These are phyloP conservation scores for Saksenaea oblongispora DNA, from an alignment of 371 early-diverging fungal genomes.

Conservation along the genomic window DNA sequence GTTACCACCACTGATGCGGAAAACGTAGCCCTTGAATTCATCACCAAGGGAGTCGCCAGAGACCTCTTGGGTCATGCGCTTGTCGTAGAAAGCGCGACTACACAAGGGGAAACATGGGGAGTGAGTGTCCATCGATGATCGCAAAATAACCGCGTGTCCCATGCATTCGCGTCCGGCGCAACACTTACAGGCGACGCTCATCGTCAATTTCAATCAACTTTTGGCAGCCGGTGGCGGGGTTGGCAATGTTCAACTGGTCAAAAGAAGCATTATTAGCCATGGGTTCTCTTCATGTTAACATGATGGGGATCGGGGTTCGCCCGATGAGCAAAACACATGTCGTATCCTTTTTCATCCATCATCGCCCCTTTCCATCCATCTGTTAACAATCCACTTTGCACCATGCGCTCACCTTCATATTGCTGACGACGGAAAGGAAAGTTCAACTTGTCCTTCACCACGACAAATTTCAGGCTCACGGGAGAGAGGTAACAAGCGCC, in stretches of 20 bases:
- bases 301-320: neutral
- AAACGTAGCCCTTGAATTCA: conserved; percentile 99
- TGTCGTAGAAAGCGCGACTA: conserved; percentile 97
- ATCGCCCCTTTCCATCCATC: conserved; percentile 15
- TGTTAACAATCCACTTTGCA: neutral
- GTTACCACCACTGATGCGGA: conserved; percentile 99
- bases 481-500: neutral
- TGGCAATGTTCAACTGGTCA: conserved; percentile 90
- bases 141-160: too few relatives aligned
- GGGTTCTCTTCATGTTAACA: neutral
- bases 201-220: conserved; percentile 95
- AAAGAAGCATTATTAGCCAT: conserved; percentile 3
- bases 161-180: too few relatives aligned
- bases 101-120: conserved; percentile 11
- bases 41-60: conserved; percentile 95
- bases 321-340: neutral
- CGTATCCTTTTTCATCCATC: conserved; percentile 6
- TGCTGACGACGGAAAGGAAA: conserved; percentile 18
- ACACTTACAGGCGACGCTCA: conserved; percentile 84
- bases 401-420: conserved; percentile 19
- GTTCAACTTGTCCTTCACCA: neutral
- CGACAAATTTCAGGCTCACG: neutral
- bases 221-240: conserved; percentile 96
- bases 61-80: conserved; percentile 96
- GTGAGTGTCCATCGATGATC: neutral